Percentiles rank a stretch among this genome's conserved stretches.
These are phyloP conservation scores for Dryas integrifolia DNA, from an alignment of 331 rosid species.

Conservation along the genomic window DNA sequence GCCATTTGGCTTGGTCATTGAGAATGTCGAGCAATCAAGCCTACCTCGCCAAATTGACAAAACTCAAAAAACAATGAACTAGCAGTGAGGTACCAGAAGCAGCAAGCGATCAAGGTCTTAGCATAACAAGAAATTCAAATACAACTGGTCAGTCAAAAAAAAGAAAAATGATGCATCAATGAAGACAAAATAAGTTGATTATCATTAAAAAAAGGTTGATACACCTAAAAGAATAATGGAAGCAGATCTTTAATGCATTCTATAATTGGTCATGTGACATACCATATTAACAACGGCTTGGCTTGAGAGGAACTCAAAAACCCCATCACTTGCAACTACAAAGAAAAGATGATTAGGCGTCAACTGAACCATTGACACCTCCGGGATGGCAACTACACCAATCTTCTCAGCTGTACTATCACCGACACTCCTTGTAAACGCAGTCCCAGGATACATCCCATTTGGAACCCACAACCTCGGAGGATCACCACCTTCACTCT, in stretches of 20 bases:
- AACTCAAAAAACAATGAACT: constrained; percentile 1
- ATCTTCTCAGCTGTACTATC: constrained; percentile 82
- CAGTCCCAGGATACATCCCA: constrained; percentile 86
- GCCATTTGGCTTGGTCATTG: background rate
- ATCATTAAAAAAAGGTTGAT: background rate
- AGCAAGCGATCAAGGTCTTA: constrained; percentile 4
- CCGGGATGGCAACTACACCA: constrained; percentile 87
- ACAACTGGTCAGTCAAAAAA: background rate
- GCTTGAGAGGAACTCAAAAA: constrained; percentile 89
- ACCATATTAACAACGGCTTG: constrained; percentile 92
- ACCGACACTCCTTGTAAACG: constrained; percentile 96
- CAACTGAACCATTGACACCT: constrained; percentile 64
- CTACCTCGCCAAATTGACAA: background rate
- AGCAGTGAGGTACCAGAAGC: constrained; percentile 6
- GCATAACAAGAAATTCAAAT: background rate
- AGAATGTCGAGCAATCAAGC: background rate
- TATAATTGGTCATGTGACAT: constrained; percentile 21
- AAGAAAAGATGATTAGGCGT: constrained; percentile 79
- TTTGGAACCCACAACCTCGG: constrained; percentile 90
- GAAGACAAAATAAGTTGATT: constrained; percentile 1
- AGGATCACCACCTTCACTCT: constrained; percentile 75
- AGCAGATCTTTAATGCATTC: background rate
- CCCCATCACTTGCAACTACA: constrained; percentile 94
- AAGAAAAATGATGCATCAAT: background rate
- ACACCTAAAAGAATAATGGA: background rate